Base-by-base conservation (phyloP, 177 flowering plant genomes). In the Vitis hybrid region DNA sequence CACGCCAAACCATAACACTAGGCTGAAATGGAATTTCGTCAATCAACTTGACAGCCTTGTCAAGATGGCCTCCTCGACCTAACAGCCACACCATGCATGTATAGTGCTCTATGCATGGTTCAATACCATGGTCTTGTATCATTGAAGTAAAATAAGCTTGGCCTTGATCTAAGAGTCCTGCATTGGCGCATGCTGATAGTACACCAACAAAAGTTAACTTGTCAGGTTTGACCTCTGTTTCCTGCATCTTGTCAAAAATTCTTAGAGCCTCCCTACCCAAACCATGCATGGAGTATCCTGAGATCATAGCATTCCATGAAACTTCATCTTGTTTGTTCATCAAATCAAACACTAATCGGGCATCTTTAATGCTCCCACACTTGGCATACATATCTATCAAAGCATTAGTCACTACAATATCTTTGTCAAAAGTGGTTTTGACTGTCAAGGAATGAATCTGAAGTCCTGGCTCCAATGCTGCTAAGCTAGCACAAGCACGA, bases 301-400 rank as follows among this genome's bases (percentile, higher is more conserved):
- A 84, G 76, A 92, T 85, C 90, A 94, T 86, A 9, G 97, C 75
- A 79, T 90, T 94, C 97, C 94, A 94, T 39, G 98, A 90, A 48
- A 92, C 87, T 56, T 73, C 79, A 66, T 90, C 91, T 39, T 68
- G 77, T 58, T 79, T 61, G 14, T 45, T 66, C 86, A 88, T 82
- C 68, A 13, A 66, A 54, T 88, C 85, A 79, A 92, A 92, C 0
- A 84, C 81, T 61, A 73, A 72, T 5, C 81, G 84, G 10, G 95
- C 92, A 68, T 85, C 86, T 59, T 77, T 83, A 63, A 91, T 91
- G 63, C 65, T 82, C 19, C 98, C 97, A 74, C 98, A 92, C 76
- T 92, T 92, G 34, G 91, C 93, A 81, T 94, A 92, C 97, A 92
- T 94, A 73, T 94, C 97, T 67, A 91, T 82, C 73, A 92, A 81